Evolutionary conservation across 345 rosid genomes (phyloP), one percentile per base, ranked within the genome.

Genomic region (Isatis tinctoria): DNA sequence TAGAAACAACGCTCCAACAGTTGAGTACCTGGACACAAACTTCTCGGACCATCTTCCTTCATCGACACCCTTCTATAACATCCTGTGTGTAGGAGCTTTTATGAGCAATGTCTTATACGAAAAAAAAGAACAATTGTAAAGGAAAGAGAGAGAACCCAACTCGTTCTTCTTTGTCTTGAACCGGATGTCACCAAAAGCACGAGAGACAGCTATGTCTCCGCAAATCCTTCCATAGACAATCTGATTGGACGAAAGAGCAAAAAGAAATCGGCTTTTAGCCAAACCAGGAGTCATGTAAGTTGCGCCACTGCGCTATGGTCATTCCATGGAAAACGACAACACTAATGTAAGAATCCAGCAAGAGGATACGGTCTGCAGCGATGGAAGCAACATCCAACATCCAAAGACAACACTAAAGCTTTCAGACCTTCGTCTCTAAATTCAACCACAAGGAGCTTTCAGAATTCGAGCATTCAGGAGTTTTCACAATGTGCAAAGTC

Each of bases 1-100:
- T 32, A 49, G 22, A 35, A 36, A 27, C 26, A 60, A n/a, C 26
- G 30, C 26, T 26, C 4, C 16, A 32, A 41, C 59, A 73, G 18
- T 51, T 47, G 7, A 80, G 3, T 81, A 94, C 97, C 97, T 81
- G n/a, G 98, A 89, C 62, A 81, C 78, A 76, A 89, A 89, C 77
- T 94, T 94, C 79, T 89, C 93, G 3, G 98, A 61, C 98, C 97
- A 94, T 78, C 86, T 85, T 27, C 89, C 91, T 83, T 89, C 95
- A 75, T 81, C 59, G 3, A 91, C 86, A 79, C 98, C 97, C 73
- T 91, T 94, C 83, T 86, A 80, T 60, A 94, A 81, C 98, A 94
- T 94, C 75, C 98, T 94, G 77, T 60, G 65, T 70, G 64, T 51
- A 74, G 16, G 6, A 73, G 70, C 41, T 43, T 13, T 22, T 39